Evolutionary conservation across 345 rosid species (phyloP), one percentile per base, ranked within the genome.

Genomic region (Zanthoxylum bungeanum): DNA sequence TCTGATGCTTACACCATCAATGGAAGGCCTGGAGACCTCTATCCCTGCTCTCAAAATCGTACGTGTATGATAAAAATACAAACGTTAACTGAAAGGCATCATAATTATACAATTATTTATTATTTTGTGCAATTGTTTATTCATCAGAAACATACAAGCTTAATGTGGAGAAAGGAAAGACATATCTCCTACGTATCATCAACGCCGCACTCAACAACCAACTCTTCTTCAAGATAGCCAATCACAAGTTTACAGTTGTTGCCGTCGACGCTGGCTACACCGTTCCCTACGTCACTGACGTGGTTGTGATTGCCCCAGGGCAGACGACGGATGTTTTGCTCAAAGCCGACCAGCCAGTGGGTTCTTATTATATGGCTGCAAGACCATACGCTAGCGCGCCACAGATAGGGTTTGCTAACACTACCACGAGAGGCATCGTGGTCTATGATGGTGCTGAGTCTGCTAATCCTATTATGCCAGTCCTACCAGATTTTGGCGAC

Each of bases 1-100:
- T 95, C 98, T 3, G 85, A 89, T 56, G 98, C 99, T 53, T 95
- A 49, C 71, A 95, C 98, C 4, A 92, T 95, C 31, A 92, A 95
- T 64, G 99, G 99, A 7, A 56, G 60, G 69, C 99, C 99, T 0
- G 99, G 99, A n/a, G 77, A 91, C 71, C 83, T 95, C 53, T 95
- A 92, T 68, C 80, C 79, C n/a, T 95, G 98, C 78, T 92, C 99
- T 42, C 64, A 69, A 73, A 69, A 82, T 22, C 56, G 97, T 91
- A 73, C 79, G 88, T 75, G 7, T 27, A 14, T 19, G 11, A 52
- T 30, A 0, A 25, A 9, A 19, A 8, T 12, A 24, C 12, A 4
- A 21, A 12, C 33, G 50, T 31, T 24, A 17, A 28, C 17, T 60
- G 25, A 34, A 19, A 4, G 33, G 3, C 8, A 50, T 6, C 10